Base-by-base conservation (phyloP, 768 basidiomycete species). In the Rhizopogon vinicolor region DNA sequence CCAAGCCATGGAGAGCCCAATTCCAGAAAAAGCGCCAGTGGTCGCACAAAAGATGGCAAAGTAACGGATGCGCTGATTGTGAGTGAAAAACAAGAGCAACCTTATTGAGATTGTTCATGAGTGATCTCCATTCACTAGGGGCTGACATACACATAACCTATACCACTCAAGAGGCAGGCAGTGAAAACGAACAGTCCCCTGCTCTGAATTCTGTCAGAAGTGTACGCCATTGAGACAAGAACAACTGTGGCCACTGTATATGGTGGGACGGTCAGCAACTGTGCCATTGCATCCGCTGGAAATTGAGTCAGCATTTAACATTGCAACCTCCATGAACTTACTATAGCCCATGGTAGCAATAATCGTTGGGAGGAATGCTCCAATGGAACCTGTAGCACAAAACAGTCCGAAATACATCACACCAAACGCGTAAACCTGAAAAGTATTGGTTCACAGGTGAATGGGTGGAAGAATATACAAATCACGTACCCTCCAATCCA, bases 331-430 rank as follows among this genome's bases (percentile, higher is more conserved):
- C 19, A 42, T 18, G 31, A 29, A 72, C 85, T 51, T 56, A 86
- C 86, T 77, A 61, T 75, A 81, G 29, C 84, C 85, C 55, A 89
- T 80, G 0, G 83, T 85, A 28, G 74, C 75, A 45, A 89, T 78
- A 62, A 90, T 86, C 8, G 87, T 89, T 1, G 88, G 88, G 41
- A 91, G 68, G 71, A 91, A 91, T 0, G 87, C 86, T 28, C 83
- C 83, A 33, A 84, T 85, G 5, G 87, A 85, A 22, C 85, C 82
- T 9, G 87, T 72, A 16, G 87, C 83, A 52, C 78, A 78, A 62
- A 87, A 87, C 42, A 85, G 67, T 18, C 84, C 85, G 59, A 88
- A 87, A 66, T 86, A 87, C 54, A 87, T 79, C 18, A 82, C 77
- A 5, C 86, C 86, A 2, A 73, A 85, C 9, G 71, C 63, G 63